These are phyloP conservation scores for Nymphaea thermarum DNA, from an alignment of 164 flowering plant species.

Conservation along the genomic window DNA sequence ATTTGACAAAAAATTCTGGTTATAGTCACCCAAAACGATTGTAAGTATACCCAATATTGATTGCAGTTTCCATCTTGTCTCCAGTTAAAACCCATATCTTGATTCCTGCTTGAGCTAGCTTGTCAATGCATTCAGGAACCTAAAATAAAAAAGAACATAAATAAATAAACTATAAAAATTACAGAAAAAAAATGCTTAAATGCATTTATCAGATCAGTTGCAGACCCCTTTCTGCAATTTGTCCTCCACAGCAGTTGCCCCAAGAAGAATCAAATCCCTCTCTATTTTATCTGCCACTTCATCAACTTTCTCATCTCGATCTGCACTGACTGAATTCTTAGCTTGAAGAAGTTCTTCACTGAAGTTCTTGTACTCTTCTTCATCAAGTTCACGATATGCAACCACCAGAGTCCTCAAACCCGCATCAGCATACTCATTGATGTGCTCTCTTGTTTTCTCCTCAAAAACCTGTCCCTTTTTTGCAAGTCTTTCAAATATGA, in stretches of 20 bases:
- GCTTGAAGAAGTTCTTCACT: conserved; percentile 48
- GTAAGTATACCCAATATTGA: conserved; percentile 67
- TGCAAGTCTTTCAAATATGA: conserved; percentile 87
- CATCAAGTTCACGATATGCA: conserved; percentile 70
- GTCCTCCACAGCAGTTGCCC: conserved; percentile 99
- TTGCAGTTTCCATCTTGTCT: conserved; percentile 86
- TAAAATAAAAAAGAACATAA: conserved; percentile 9
- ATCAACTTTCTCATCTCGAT: conserved; percentile 61
- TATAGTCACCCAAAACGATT: background rate
- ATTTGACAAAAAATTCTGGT: background rate
- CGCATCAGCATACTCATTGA: conserved; percentile 84
- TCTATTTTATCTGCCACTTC: conserved; percentile 58
- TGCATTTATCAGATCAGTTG: background rate
- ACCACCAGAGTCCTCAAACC: conserved; percentile 90
- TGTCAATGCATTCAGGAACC: conserved; percentile 91
- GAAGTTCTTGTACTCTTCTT: conserved; percentile 58
- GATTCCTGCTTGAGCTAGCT: conserved; percentile 66
- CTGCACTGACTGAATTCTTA: conserved; percentile 62
- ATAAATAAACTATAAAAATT: too few species aligned
- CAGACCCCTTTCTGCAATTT: conserved; percentile 93
- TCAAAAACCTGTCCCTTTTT: conserved; percentile 55
- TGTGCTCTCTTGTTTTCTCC: conserved; percentile 55
- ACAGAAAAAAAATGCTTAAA: background rate
- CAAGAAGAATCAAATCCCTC: conserved; percentile 82
- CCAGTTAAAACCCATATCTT: conserved; percentile 91